A percentile compares a stretch with the other conserved stretches of the same genome.
Conservation (phyloP, 805 yeast species). For the Starmerella sp. region DNA sequence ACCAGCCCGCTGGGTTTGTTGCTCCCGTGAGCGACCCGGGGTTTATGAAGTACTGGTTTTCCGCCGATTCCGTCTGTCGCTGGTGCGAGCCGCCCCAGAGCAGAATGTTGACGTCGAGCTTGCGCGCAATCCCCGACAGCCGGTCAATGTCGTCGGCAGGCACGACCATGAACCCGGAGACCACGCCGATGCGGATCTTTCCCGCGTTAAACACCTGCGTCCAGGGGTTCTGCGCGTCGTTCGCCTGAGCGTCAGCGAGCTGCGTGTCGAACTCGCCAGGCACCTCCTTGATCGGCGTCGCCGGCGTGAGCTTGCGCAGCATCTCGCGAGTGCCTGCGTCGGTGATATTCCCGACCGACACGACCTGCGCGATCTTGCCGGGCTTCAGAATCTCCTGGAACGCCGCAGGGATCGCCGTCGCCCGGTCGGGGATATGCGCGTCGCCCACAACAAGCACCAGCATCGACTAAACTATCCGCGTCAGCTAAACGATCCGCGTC, state of each 20-base stretch:
- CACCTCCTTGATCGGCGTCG: conserved; percentile 48
- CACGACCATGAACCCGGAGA: conserved; percentile 71
- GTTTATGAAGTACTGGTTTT: conserved; percentile 85
- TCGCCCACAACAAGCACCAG: conserved; percentile 77
- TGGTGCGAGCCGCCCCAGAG: conserved; percentile 89
- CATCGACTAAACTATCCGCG: conserved; percentile 29
- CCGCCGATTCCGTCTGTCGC: conserved; percentile 86
- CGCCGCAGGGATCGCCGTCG: conserved; percentile 40
- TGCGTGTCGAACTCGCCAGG: conserved; percentile 68
- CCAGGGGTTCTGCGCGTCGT: conserved; percentile 38
- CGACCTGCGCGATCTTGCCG: conserved; percentile 73
- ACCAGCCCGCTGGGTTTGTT: conserved; percentile 50
- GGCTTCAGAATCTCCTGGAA: conserved; percentile 71
- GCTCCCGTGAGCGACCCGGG: conserved; percentile 98
- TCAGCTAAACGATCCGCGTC: not conserved
- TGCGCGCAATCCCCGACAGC: conserved; percentile 69
- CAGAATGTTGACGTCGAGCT: conserved; percentile 81
- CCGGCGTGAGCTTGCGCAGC: conserved; percentile 57
- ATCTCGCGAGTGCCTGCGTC: conserved; percentile 51
- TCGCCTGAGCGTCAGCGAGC: conserved; percentile 6
- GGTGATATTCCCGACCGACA: conserved; percentile 75
- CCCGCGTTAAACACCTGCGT: conserved; percentile 58
- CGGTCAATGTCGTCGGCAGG: conserved; percentile 85
- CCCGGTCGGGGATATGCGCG: conserved; percentile 78
- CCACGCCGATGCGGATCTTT: conserved; percentile 65